A percentile compares a stretch with the other conserved stretches of the same genome.
These are phyloP conservation scores for Polychytrium aggregatum DNA, from an alignment of 192 early-diverging fungal genomes.

Conservation along the genomic window DNA sequence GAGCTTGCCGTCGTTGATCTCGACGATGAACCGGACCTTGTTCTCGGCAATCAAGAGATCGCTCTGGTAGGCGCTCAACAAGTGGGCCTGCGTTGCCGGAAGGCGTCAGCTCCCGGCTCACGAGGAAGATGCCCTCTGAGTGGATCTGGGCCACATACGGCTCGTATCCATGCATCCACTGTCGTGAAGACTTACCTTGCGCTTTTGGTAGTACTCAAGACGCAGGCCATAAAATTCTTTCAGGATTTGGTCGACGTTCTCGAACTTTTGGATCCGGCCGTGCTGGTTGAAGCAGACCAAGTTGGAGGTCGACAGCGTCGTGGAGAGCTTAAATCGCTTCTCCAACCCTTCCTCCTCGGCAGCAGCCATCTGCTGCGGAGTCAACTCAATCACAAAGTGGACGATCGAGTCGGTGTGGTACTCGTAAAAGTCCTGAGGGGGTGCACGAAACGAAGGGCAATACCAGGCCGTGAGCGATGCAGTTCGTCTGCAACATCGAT, in stretches of 20 bases:
- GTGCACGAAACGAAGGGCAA: too few relatives aligned
- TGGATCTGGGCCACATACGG: too few relatives aligned
- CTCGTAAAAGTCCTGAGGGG: constrained; percentile 62
- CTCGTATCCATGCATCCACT: constrained; percentile 13
- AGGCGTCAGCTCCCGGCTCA: too few relatives aligned
- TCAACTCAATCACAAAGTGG: constrained; percentile 54
- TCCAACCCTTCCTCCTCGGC: constrained; percentile 71
- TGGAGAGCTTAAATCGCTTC: constrained; percentile 67
- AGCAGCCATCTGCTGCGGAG: constrained; percentile 52
- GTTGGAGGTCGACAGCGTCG: constrained; percentile 68
- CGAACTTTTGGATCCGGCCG: constrained; percentile 74
- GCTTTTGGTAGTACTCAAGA: constrained; percentile 69
- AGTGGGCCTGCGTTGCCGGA: too few relatives aligned
- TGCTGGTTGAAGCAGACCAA: constrained; percentile 90
- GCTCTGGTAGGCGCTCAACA: too few relatives aligned
- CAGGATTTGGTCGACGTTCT: constrained; percentile 64
- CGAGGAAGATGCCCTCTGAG: too few relatives aligned
- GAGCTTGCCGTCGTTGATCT: constrained; percentile 78
- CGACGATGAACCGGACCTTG: constrained; percentile 76
- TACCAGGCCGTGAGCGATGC: too few relatives aligned
- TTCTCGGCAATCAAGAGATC: constrained; percentile 73
- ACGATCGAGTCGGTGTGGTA: constrained; percentile 58
- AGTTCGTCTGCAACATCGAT: too few relatives aligned
- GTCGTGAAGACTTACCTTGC: constrained; percentile 46
- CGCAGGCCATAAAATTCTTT: constrained; percentile 82